Evolutionary conservation across 169 alveolate species (phyloP).

Genomic region (Babesia microti): DNA sequence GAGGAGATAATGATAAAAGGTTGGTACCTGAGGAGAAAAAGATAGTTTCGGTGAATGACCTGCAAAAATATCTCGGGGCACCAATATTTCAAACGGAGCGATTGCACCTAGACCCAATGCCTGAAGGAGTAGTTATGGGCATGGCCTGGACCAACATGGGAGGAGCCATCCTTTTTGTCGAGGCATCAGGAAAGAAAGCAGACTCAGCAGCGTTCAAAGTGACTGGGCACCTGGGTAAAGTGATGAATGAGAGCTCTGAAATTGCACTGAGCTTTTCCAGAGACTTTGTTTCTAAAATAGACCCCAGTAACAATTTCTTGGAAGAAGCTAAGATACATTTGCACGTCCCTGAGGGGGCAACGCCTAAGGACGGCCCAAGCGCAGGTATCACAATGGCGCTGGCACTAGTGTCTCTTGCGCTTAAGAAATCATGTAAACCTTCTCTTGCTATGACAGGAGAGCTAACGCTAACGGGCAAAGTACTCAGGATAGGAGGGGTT

Average conservation of each 20-base stretch:
- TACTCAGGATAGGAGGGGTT: conserved; percentile 82
- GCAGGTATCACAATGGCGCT: conserved; percentile 86
- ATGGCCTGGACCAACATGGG: conserved; percentile 88
- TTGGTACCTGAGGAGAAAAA: not conserved
- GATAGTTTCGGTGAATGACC: conserved; percentile 13
- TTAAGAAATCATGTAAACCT: conserved; percentile 51
- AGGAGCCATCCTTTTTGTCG: conserved; percentile 82
- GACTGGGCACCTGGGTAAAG: conserved; percentile 84
- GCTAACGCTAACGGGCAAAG: conserved; percentile 85
- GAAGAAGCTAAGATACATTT: conserved; percentile 73
- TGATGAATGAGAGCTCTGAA: conserved; percentile 83
- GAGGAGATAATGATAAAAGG: too few species aligned
- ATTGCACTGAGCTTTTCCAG: conserved; percentile 82
- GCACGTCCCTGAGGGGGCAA: conserved; percentile 90
- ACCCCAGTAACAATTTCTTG: conserved; percentile 59
- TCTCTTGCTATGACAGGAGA: conserved; percentile 91
- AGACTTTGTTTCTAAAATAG: conserved; percentile 49
- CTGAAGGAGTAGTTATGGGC: conserved; percentile 83
- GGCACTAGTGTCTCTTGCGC: conserved; percentile 72
- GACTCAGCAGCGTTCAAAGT: conserved; percentile 61
- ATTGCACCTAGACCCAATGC: conserved; percentile 42
- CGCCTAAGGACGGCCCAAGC: conserved; percentile 91
- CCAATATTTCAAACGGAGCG: conserved; percentile 40
- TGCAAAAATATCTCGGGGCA: conserved; percentile 31
- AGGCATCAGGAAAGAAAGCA: conserved; percentile 62